These are phyloP conservation scores for Strobilomyces confusus DNA, from an alignment of 768 basidiomycete genomes.

Conservation along the genomic window DNA sequence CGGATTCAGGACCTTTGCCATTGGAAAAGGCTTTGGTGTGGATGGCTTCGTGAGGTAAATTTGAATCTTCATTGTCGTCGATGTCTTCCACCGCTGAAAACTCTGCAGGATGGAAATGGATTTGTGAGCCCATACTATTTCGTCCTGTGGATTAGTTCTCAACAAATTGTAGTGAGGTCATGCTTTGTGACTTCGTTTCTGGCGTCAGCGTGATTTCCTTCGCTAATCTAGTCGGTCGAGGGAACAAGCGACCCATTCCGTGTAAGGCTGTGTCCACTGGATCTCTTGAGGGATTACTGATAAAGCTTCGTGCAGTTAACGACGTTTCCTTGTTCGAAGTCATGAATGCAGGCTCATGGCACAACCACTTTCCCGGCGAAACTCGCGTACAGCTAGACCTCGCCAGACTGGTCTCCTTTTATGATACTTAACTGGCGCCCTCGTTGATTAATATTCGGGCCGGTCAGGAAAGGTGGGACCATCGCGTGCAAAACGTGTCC, in stretches of 20 bases:
- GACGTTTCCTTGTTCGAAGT: slow-evolving; percentile 5
- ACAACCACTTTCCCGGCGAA: slow-evolving; percentile 26
- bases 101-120: slow-evolving; percentile 27
- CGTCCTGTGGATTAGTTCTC: neutral
- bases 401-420: slow-evolving; percentile 22
- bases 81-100: neutral
- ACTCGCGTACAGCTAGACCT: slow-evolving; percentile 21
- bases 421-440: slow-evolving; percentile 21
- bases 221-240: slow-evolving; percentile 2
- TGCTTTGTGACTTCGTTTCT: slow-evolving; percentile 32
- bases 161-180: slow-evolving; percentile 29
- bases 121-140: slow-evolving; percentile 27
- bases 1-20: slow-evolving; percentile 39
- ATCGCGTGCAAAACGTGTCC: slow-evolving; percentile 28
- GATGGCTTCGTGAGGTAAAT: slow-evolving; percentile 47
- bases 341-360: slow-evolving; percentile 21
- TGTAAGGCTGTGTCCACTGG: neutral
- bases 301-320: neutral
- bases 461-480: slow-evolving; percentile 27
- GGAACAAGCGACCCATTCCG: neutral
- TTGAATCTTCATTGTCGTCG: neutral
- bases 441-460: slow-evolving; percentile 21
- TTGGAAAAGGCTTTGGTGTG: slow-evolving; percentile 36
- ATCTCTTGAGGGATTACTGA: neutral
- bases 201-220: slow-evolving; percentile 27